Percentiles rank a stretch among this genome's conserved stretches.
Conservation (phyloP, 129 eudicot species). For the Centaurea solstitialis region DNA sequence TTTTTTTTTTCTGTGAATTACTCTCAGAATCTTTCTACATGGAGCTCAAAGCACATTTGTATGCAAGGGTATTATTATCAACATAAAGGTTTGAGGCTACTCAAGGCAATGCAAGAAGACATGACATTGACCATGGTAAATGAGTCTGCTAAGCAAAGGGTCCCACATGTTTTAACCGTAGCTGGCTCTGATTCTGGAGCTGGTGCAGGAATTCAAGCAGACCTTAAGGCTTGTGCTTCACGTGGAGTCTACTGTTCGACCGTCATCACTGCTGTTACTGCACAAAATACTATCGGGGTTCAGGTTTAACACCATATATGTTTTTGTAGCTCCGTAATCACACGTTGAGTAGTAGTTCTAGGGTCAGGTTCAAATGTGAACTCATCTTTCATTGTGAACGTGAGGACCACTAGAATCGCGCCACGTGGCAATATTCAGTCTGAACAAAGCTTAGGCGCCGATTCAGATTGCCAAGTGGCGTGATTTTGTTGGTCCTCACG, state of each 20-base stretch:
- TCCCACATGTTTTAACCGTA: slow-evolving; percentile 79
- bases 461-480: no score
- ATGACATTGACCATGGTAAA: slow-evolving; percentile 18
- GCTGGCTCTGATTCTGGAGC: slow-evolving; percentile 99
- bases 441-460: no score
- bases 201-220: slow-evolving; percentile 98
- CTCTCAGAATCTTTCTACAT: slow-evolving; percentile 20
- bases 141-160: slow-evolving; percentile 27
- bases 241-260: slow-evolving; percentile 91
- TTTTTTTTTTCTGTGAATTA: slow-evolving; percentile 9
- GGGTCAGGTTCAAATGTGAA: no score
- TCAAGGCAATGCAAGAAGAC: slow-evolving; percentile 57
- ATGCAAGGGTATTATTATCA: slow-evolving; percentile 28
- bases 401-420: no score
- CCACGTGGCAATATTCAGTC: no score
- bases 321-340: background rate
- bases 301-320: slow-evolving; percentile 51
- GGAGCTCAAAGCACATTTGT: slow-evolving; percentile 22
- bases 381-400: no score
- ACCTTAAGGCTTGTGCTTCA: slow-evolving; percentile 88
- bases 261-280: slow-evolving; percentile 91
- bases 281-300: slow-evolving; percentile 94
- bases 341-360: background rate
- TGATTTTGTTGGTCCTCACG: no score
- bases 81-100: slow-evolving; percentile 21